phyloP scores from a whole-genome alignment of 2,329 filamentous ascomycete species.

The Emergomyces pasteurianus region DNA sequence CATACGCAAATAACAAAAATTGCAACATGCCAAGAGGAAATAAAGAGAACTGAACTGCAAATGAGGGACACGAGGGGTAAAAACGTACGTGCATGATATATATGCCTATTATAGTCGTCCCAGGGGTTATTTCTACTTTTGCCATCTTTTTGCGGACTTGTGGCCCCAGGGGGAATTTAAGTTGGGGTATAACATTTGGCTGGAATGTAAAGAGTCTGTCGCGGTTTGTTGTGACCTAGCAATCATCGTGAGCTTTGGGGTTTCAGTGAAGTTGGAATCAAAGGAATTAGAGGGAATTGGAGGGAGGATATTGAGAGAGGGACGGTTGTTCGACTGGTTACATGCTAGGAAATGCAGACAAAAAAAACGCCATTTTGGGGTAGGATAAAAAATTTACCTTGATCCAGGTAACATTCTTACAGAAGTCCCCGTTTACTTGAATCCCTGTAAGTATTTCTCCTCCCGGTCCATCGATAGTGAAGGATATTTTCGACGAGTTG shows the following conservation, averaged over 20 bases:
- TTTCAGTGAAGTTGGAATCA: not conserved
- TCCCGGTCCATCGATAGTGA: slow-evolving; percentile 11
- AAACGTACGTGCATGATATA: slow-evolving; percentile 14
- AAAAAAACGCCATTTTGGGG: not conserved
- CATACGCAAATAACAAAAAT: not conserved
- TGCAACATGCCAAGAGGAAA: not conserved
- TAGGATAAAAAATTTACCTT: not conserved
- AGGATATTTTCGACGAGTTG: slow-evolving; percentile 9
- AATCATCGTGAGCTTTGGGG: not conserved
- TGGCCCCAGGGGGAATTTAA: slow-evolving; percentile 8
- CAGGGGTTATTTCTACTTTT: slow-evolving; percentile 8
- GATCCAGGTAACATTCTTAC: not conserved
- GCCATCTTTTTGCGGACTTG: slow-evolving; percentile 4
- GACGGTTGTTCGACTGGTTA: not conserved
- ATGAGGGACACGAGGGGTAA: not conserved
- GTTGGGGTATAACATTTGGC: slow-evolving; percentile 10
- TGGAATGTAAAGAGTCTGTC: slow-evolving; percentile 11
- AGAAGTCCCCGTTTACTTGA: slow-evolving; percentile 7
- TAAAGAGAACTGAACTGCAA: not conserved
- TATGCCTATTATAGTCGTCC: slow-evolving; percentile 13
- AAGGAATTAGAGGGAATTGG: not conserved
- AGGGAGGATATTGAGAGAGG: not conserved
- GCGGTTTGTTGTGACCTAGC: slow-evolving; percentile 12
- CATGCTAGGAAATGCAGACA: not conserved
- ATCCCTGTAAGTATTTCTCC: slow-evolving; percentile 12